Percentiles rank a stretch among this genome's conserved stretches.
Conservation (phyloP, 305 asterid genomes). For the Fraxinus ornus region DNA sequence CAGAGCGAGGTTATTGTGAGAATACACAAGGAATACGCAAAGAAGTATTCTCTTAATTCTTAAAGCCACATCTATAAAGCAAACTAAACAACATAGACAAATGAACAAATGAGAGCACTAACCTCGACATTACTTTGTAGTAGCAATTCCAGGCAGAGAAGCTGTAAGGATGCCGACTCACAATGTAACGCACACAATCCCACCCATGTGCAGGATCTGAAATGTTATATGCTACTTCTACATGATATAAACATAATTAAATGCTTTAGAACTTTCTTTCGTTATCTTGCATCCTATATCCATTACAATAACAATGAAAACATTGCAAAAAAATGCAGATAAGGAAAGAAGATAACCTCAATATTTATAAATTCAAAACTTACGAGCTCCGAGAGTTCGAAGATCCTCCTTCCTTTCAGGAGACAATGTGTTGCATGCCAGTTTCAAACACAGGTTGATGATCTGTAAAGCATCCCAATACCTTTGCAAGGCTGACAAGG, state of each 20-base stretch:
- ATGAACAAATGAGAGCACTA: conserved; percentile 6
- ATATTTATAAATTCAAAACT: conserved; percentile 26
- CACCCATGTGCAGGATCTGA: conserved; percentile 71
- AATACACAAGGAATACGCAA: background rate
- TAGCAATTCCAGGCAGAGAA: conserved; percentile 89
- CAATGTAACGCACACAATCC: conserved; percentile 61
- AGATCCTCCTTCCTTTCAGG: conserved; percentile 47
- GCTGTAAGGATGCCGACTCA: conserved; percentile 68
- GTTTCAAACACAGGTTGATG: conserved; percentile 49
- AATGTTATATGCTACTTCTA: conserved; percentile 54
- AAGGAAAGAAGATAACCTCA: background rate
- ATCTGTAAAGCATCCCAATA: conserved; percentile 57
- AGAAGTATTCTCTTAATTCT: background rate
- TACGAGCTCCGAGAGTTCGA: conserved; percentile 60
- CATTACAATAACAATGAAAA: conserved; percentile 4
- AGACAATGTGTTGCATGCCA: conserved; percentile 38
- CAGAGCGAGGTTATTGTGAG: background rate
- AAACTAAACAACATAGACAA: background rate
- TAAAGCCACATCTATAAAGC: background rate
- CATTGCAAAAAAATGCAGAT: background rate
- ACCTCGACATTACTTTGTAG: conserved; percentile 74
- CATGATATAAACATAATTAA: conserved; percentile 21
- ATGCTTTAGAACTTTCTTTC: conserved; percentile 16
- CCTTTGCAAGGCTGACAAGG: conserved; percentile 44
- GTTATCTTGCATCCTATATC: background rate